Conservation (phyloP, 495 filamentous ascomycete species). For the Lindgomyces ingoldianus region DNA sequence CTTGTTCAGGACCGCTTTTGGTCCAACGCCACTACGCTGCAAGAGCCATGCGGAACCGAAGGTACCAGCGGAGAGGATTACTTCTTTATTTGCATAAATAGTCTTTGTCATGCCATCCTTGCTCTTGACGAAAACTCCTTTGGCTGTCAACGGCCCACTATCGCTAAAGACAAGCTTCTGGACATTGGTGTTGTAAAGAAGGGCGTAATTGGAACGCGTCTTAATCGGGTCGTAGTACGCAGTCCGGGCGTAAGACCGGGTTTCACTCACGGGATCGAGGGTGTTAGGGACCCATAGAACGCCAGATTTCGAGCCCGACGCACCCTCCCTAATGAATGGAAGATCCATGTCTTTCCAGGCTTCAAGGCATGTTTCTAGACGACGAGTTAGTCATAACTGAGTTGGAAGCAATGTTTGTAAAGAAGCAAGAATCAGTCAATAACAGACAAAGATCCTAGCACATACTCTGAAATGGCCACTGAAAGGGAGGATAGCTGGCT, state of each 20-base stretch:
- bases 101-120: conserved; percentile 28
- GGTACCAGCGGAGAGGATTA: conserved; percentile 59
- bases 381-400: background rate
- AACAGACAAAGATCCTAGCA: background rate
- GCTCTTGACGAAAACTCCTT: conserved; percentile 39
- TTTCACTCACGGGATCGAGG: conserved; percentile 3
- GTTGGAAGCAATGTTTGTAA: no score
- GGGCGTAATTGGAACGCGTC: conserved; percentile 15
- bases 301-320: background rate
- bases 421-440: no score
- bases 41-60: conserved; percentile 60
- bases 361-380: background rate
- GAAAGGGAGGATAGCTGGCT: background rate
- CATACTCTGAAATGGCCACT: background rate
- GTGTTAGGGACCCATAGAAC: conserved; percentile 11
- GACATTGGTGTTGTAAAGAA: conserved; percentile 13
- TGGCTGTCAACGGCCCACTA: conserved; percentile 30
- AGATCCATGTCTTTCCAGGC: conserved; percentile 1
- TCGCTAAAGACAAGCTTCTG: conserved; percentile 28
- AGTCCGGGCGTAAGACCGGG: conserved; percentile 13
- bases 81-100: conserved; percentile 55
- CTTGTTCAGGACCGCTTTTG: conserved; percentile 45
- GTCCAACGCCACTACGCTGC: conserved; percentile 58
- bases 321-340: conserved; percentile 5
- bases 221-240: conserved; percentile 18